A percentile compares a stretch with the other conserved stretches of the same genome.
Conservation (phyloP, 306 rosid species). For the Cicer arietinum region DNA sequence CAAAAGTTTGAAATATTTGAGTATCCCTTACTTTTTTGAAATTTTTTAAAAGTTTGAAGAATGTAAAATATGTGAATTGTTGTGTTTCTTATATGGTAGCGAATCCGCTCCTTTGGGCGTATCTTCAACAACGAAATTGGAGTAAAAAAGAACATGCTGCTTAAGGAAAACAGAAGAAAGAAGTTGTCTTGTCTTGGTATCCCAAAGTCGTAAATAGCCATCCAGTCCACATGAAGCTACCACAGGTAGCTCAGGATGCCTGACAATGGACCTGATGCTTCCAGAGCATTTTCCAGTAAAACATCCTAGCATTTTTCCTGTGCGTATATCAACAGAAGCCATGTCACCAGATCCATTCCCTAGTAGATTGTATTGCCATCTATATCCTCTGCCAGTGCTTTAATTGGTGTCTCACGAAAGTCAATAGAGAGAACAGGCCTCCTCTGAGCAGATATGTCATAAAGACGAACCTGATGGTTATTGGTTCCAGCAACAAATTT, state of each 20-base stretch:
- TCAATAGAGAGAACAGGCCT: slow-evolving; percentile 84
- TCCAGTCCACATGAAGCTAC: slow-evolving; percentile 95
- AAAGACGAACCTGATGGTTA: slow-evolving; percentile 93
- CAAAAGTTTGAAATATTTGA: too few species aligned
- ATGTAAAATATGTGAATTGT: too few species aligned
- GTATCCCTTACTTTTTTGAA: too few species aligned
- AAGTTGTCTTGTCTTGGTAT: slow-evolving; percentile 79
- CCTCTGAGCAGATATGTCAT: slow-evolving; percentile 90
- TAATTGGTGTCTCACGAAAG: slow-evolving; percentile 84
- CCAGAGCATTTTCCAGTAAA: slow-evolving; percentile 94
- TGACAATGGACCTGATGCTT: slow-evolving; percentile 89
- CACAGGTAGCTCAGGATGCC: slow-evolving; percentile 85
- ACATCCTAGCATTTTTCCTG: slow-evolving; percentile 84
- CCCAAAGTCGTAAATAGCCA: slow-evolving; percentile 88
- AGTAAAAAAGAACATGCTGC: too few species aligned
- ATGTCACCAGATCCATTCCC: slow-evolving; percentile 98
- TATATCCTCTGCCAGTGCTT: slow-evolving; percentile 75
- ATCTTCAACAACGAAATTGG: too few species aligned
- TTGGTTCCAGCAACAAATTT: slow-evolving; percentile 91
- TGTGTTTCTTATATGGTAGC: too few species aligned
- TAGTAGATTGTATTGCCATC: slow-evolving; percentile 81
- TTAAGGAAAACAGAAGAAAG: slow-evolving; percentile 68
- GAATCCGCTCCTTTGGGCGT: too few species aligned
- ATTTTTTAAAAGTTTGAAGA: too few species aligned
- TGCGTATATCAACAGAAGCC: slow-evolving; percentile 85